Evolutionary conservation across 2,329 filamentous ascomycete species (phyloP), one percentile per base, ranked within the genome.

Genomic region (Furcasterigmium furcatum): DNA sequence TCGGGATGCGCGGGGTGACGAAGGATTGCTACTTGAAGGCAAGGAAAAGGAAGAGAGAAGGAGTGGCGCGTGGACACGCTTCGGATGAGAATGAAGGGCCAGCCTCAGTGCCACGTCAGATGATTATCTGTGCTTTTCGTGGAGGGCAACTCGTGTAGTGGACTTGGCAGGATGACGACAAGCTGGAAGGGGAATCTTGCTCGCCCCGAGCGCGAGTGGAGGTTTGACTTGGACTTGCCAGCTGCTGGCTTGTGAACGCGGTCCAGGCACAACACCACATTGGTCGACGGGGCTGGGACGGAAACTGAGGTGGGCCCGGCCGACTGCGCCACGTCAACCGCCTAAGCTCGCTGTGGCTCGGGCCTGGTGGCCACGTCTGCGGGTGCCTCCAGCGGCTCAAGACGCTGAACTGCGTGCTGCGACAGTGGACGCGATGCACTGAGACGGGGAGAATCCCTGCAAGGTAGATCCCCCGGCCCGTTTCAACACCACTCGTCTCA

Each of bases 341-440:
- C 47, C 46, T 46, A 44, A 52, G 47, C 48, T 50, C 18, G 40
- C 48, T 35, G 50, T 52, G 50, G 50, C 50, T 50, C 44, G 50
- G 50, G 34, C 34, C 18, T 13, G 12, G 16, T 32, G 30, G 30
- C 14, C 30, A 13, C 25, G n/a, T 36, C 34, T 6, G 30, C 12
- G 8, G 8, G n/a, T 16, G n/a, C 8, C 10, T 36, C n/a, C 10
- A 36, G 34, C n/a, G 34, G 9, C n/a, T 18, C 16, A 36, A n/a
- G n/a, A n/a, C n/a, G n/a, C n/a, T n/a, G n/a, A n/a, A n/a, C n/a
- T n/a, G n/a, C n/a, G n/a, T n/a, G n/a, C n/a, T n/a, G n/a, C n/a
- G n/a, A n/a, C n/a, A n/a, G n/a, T n/a, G n/a, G n/a, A n/a, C n/a
- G n/a, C n/a, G n/a, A 27, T 27, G 24, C 24, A 27, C 24, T 27